Conservation (phyloP, 192 early-diverging fungal species). For the Helicostylum pulchrum region DNA sequence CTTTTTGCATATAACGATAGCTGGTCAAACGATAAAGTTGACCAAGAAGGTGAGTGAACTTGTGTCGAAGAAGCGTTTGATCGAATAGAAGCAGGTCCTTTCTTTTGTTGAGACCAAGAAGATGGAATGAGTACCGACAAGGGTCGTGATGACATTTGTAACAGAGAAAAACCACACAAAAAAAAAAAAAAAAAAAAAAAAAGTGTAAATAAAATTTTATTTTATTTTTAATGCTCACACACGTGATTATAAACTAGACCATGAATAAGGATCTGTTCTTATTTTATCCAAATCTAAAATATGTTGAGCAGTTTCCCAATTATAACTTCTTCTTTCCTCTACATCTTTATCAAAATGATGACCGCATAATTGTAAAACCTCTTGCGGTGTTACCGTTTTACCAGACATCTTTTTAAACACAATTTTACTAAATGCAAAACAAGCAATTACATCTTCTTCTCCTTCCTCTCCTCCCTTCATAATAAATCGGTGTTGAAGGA, state of each 20-base stretch:
- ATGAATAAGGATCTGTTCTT: constrained; percentile 8
- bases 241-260: constrained; percentile 7
- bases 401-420: constrained; percentile 28
- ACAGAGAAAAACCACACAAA: background rate
- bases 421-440: constrained; percentile 26
- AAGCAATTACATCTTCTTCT: constrained; percentile 8
- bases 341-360: constrained; percentile 20
- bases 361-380: constrained; percentile 25
- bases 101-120: constrained; percentile 2
- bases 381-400: constrained; percentile 21
- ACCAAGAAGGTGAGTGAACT: constrained; percentile 13
- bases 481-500: constrained; percentile 40
- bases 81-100: constrained; percentile 4
- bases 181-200: background rate
- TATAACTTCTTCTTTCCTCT: constrained; percentile 8
- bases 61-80: constrained; percentile 3
- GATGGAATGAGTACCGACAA: background rate
- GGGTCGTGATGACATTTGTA: background rate
- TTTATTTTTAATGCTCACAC: background rate
- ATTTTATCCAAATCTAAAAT: constrained; percentile 7
- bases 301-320: constrained; percentile 16
- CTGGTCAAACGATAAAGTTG: constrained; percentile 32
- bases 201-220: background rate
- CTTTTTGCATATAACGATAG: constrained; percentile 23
- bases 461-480: background rate